These are phyloP conservation scores for Lodderomyces orthopsilosis DNA, from an alignment of 1,139 yeast genomes.

Conservation along the genomic window DNA sequence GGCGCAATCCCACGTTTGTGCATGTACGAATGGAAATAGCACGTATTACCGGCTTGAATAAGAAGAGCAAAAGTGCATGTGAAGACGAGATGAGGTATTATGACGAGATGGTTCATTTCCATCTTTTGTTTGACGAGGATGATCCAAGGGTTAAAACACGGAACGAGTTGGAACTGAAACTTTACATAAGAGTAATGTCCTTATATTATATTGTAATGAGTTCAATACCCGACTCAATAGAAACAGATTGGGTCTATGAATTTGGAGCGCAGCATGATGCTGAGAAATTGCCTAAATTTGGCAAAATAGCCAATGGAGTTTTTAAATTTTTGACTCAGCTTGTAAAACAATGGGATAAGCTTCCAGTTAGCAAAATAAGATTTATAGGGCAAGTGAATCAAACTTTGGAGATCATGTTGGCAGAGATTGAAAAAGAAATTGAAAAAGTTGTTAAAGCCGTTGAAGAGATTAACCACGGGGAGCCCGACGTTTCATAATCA, in stretches of 20 bases:
- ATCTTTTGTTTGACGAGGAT: neutral
- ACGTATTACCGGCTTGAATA: neutral
- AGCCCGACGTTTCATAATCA: slow-evolving; percentile 15
- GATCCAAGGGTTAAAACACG: neutral
- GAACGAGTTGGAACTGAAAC: neutral
- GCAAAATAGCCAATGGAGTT: neutral
- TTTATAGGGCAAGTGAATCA: neutral
- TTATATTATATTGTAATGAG: neutral
- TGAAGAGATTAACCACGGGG: slow-evolving; percentile 12
- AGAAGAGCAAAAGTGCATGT: neutral
- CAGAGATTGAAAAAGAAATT: neutral
- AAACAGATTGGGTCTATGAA: neutral
- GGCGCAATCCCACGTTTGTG: neutral
- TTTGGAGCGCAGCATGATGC: neutral
- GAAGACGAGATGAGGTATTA: neutral
- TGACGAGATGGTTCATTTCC: neutral
- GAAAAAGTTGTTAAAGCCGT: slow-evolving; percentile 1
- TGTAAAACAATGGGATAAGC: neutral
- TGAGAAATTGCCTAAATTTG: neutral
- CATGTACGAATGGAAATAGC: neutral
- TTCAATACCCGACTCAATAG: neutral
- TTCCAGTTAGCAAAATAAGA: neutral
- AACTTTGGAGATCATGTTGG: neutral
- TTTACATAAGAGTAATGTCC: neutral
- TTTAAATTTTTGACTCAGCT: neutral